Evolutionary conservation across 208 protist species (phyloP).

Genomic region (Hexamita inflata): DNA sequence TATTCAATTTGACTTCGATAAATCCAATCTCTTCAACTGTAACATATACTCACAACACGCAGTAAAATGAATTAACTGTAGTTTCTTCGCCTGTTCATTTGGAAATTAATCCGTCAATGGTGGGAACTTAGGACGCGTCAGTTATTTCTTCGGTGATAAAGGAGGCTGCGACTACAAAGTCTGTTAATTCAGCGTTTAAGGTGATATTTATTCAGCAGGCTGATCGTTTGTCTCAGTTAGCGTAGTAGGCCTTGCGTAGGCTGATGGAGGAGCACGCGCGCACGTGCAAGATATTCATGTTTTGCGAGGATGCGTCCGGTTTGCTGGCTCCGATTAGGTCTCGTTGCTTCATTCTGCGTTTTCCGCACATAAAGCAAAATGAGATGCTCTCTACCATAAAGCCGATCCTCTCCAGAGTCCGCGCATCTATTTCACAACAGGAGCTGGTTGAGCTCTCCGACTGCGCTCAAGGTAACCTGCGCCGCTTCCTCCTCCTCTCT

Average conservation of each 20-base stretch:
- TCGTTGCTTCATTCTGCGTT: slow-evolving; percentile 5
- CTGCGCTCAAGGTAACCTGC: not conserved
- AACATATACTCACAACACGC: not conserved
- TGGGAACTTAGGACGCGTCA: not conserved
- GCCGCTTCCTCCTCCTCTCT: not conserved
- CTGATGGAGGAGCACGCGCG: slow-evolving; percentile 7
- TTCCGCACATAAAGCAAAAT: not conserved
- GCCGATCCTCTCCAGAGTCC: no score
- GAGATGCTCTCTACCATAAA: no score
- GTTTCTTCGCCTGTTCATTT: not conserved
- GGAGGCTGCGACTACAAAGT: slow-evolving; percentile 2
- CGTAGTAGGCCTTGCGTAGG: slow-evolving; percentile 12
- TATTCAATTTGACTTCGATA: not conserved
- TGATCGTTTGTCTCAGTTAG: not conserved
- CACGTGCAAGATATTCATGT: slow-evolving; percentile 18
- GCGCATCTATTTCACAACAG: no score
- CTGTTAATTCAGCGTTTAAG: not conserved
- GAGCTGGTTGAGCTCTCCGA: no score
- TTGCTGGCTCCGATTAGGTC: not conserved
- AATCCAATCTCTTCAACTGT: not conserved
- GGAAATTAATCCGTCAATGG: slow-evolving; percentile 15
- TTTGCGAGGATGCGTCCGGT: not conserved
- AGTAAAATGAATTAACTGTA: not conserved
- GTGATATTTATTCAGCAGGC: slow-evolving; percentile 10
- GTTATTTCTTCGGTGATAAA: slow-evolving; percentile 3